Base-by-base conservation (phyloP, 2,329 filamentous ascomycete species). In the Venturia pyrina region DNA sequence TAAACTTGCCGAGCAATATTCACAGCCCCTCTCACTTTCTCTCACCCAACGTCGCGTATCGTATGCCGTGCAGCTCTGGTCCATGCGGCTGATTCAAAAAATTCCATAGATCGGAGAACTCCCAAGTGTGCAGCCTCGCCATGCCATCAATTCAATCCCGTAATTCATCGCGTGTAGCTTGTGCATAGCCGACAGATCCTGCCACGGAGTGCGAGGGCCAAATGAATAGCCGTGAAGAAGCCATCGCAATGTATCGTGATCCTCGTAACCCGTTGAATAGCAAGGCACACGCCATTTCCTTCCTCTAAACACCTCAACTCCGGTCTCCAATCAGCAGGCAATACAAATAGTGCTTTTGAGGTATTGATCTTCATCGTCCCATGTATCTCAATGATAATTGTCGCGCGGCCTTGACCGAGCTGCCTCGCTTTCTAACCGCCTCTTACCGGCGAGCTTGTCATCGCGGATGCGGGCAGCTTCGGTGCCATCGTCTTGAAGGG, bases 401-500 rank as follows among this genome's bases (percentile, higher is more conserved):
- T 59, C 53, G 15, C 53, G 28, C 28, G 32, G 53, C 53, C 53
- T 32, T 59, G 53, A 59, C 28, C 53, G 28, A 19, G 53, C 53
- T 32, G 53, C 53, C 11, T 59, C 53, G 32, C 53, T 59, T 37
- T 62, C 60, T 44, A n/a, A n/a, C n/a, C 28, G 60, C 37, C 40
- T 28, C n/a, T 62, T 62, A 5, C 28, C 44, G 6, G 64, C 64
- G 15, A 62, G 41, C 44, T 66, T 66, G 34, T 67, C 62, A 32
- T 67, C 65, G 15, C 82, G 77, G 68, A 88, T 87, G 66, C 84
- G 81, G 66, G 83, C 78, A 24, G 85, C 85, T 75, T 88, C 85
- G 7, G 85, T 88, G 66, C 86, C 86, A 71, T 88, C 86, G 71
- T 88, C 86, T 70, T 87, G 81, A 28, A 87, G 78, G 15, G 80